Evolutionary conservation across 331 rosid species (phyloP), one percentile per base, ranked within the genome.

Genomic region (Cucumis variabilis): DNA sequence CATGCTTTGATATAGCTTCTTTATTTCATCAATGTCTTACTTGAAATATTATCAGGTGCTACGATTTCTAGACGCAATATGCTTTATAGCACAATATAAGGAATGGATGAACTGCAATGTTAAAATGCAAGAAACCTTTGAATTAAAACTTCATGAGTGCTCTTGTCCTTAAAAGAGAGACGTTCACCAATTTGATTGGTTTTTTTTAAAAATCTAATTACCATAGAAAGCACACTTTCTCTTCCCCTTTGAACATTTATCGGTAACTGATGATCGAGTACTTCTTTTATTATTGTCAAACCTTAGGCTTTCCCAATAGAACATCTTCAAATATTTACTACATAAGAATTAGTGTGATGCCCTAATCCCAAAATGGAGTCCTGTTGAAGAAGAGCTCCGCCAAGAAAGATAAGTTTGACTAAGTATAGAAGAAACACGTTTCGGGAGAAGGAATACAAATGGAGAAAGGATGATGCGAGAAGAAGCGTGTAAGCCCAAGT

Each of bases 271-370:
- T 51, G 27, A 74, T 53, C n/a, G 16, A 11, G 17, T 48, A 51
- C 44, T 55, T 85, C 41, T 66, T 79, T 84, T 44, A 6, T 48
- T 41, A 79, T 41, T 71, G 62, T 48, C 72, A 68, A 75, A 67
- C 83, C 85, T 84, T 94, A 97, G 99, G 98, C 96, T 89, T 94
- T 96, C 89, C 89, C 97, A 86, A 90, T 96, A 33, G 93, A 93
- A 65, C 94, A 92, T 88, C 99, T 97, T 85, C 92, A 86, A 77
- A 89, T 91, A 87, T 97, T 96, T 88, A 92, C 89, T 70, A 97
- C 93, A 84, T 96, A 96, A 87, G 98, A 97, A 82, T 90, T 97
- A 66, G 99, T 30, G 37, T 30, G 37, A 30, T 1, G 37, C 37
- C 37, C 37, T 30, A 30, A 30, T 30, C 37, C 37, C 37, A 30